Evolutionary conservation across 2,329 filamentous ascomycete genomes (phyloP).

Genomic region (Fusarium sp.): DNA sequence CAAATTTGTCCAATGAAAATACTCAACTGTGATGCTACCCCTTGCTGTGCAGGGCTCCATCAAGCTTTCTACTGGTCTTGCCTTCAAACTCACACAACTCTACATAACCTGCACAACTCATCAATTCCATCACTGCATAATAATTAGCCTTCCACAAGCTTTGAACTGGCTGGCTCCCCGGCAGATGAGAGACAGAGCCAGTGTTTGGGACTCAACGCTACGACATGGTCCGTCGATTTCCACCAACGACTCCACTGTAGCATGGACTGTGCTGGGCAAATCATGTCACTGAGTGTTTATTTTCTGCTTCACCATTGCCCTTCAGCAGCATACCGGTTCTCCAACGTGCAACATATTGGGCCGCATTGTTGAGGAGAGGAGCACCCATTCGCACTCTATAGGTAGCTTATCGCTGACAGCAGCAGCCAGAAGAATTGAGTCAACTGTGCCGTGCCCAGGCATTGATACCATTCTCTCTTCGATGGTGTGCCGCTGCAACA

Average conservation of each 20-base stretch:
- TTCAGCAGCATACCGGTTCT: slow-evolving; percentile 22
- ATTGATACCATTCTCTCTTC: slow-evolving; percentile 30
- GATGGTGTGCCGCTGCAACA: slow-evolving; percentile 24
- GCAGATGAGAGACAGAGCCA: slow-evolving; percentile 40
- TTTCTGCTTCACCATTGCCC: slow-evolving; percentile 16
- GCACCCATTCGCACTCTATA: background rate
- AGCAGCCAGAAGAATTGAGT: background rate
- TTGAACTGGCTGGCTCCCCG: slow-evolving; percentile 23
- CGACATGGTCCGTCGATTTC: slow-evolving; percentile 26
- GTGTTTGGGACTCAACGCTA: slow-evolving; percentile 40
- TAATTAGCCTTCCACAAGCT: slow-evolving; percentile 25
- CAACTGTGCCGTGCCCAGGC: slow-evolving; percentile 24
- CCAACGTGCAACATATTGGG: background rate
- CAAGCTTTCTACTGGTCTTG: background rate
- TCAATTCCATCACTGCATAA: slow-evolving; percentile 8
- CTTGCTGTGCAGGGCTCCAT: slow-evolving; percentile 14
- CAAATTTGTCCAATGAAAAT: slow-evolving; percentile 18
- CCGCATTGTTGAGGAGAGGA: background rate
- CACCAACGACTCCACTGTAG: slow-evolving; percentile 26
- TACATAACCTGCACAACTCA: slow-evolving; percentile 29
- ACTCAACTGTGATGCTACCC: background rate
- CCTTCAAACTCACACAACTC: background rate
- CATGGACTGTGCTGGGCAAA: slow-evolving; percentile 2
- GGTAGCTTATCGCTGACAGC: background rate
- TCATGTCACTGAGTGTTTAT: slow-evolving; percentile 16